phyloP scores from a whole-genome alignment of 1,139 yeast species.

The Ogataea hybrid region DNA sequence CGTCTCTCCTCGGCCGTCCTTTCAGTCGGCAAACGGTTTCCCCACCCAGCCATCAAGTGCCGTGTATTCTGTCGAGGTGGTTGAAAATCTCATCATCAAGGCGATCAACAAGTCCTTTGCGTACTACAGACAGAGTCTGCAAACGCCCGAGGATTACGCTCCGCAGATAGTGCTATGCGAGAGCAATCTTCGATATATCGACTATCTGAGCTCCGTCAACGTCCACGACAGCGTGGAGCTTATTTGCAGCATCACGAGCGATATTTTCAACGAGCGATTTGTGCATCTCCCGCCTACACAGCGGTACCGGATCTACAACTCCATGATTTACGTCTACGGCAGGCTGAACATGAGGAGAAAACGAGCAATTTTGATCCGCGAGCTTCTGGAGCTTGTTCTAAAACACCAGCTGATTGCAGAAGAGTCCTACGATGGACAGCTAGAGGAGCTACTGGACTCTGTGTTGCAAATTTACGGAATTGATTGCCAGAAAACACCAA shows the following conservation, averaged over 20 bases:
- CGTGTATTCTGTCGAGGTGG: constrained; percentile 19
- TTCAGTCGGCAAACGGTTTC: constrained; percentile 24
- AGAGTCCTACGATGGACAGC: constrained; percentile 11
- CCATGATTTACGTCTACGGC: constrained; percentile 64
- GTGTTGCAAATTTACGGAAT: constrained; percentile 24
- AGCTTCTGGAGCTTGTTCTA: constrained; percentile 27
- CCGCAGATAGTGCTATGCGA: constrained; percentile 85
- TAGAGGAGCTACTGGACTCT: constrained; percentile 19
- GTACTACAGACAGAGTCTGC: constrained; percentile 58
- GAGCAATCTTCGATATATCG: constrained; percentile 59
- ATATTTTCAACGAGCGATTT: constrained; percentile 38
- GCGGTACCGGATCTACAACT: constrained; percentile 61
- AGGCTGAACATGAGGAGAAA: constrained; percentile 65
- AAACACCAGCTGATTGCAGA: constrained; percentile 13
- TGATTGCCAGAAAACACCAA: background rate
- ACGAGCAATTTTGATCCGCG: constrained; percentile 65
- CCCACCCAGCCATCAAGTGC: constrained; percentile 9
- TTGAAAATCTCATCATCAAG: constrained; percentile 51
- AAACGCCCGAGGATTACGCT: constrained; percentile 67
- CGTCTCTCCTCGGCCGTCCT: constrained; percentile 45
- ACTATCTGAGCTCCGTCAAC: constrained; percentile 56
- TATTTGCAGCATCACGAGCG: constrained; percentile 18
- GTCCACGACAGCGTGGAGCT: constrained; percentile 45
- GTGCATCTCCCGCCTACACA: constrained; percentile 46
- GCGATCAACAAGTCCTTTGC: constrained; percentile 50